Evolutionary conservation across 441 rosid species (phyloP).

Genomic region (Gossypium schwendimanii): DNA sequence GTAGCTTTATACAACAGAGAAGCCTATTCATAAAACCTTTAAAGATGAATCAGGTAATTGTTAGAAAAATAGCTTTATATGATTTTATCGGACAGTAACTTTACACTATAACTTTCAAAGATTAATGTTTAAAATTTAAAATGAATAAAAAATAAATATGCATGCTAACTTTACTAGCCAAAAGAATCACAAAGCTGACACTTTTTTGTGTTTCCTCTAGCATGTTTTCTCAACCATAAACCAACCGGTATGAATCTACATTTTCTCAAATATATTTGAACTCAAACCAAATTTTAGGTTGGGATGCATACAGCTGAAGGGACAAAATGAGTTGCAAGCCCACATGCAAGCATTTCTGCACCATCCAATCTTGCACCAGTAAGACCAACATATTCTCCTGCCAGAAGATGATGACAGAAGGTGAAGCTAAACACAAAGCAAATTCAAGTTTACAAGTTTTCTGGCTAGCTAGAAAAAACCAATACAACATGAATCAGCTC

Average conservation of each 20-base stretch:
- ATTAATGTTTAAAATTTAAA: background rate
- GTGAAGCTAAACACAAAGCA: background rate
- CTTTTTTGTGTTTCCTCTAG: background rate
- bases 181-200: background rate
- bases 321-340: slow-evolving; percentile 83
- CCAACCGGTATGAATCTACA: background rate
- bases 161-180: background rate
- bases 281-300: slow-evolving; percentile 1
- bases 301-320: slow-evolving; percentile 46
- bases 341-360: slow-evolving; percentile 77
- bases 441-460: background rate
- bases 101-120: background rate
- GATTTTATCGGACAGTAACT: background rate
- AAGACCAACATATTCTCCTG: slow-evolving; percentile 83
- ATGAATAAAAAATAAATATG: background rate
- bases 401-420: slow-evolving; percentile 10
- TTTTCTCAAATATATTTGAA: background rate
- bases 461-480: background rate
- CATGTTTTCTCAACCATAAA: slow-evolving; percentile 3
- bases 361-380: slow-evolving; percentile 80
- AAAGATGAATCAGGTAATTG: background rate
- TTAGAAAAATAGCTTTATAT: background rate
- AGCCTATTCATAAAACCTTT: background rate
- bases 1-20: background rate
- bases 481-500: background rate